phyloP scores from a whole-genome alignment of 148 eudicot genomes.

The Rheum nobile region DNA sequence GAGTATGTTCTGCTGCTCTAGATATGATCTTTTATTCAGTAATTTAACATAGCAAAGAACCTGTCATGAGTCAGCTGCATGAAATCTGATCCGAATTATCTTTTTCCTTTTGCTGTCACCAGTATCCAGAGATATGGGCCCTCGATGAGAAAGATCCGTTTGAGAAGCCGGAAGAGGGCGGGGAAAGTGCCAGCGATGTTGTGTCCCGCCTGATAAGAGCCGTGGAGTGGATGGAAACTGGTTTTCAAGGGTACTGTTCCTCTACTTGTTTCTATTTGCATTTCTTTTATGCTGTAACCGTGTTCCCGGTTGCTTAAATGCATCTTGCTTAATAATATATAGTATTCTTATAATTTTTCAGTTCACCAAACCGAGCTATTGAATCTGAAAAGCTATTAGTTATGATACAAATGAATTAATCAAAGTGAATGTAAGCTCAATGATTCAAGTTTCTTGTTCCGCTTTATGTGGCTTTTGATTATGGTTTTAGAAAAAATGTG shows the following conservation, averaged over 20 bases:
- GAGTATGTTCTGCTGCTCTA: constrained; percentile 28
- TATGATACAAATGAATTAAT: not conserved
- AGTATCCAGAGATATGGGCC: constrained; percentile 91
- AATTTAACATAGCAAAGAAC: not conserved
- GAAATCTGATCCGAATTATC: not conserved
- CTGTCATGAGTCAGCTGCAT: not conserved
- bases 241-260: constrained; percentile 47
- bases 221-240: constrained; percentile 45
- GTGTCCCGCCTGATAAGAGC: constrained; percentile 70
- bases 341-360: no score
- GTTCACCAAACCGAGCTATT: no score
- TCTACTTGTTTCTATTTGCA: not conserved
- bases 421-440: not conserved
- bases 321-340: not conserved
- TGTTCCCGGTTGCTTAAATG: not conserved
- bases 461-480: not conserved
- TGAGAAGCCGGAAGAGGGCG: constrained; percentile 63
- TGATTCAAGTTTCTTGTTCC: not conserved
- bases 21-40: not conserved
- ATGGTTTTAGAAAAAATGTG: no score
- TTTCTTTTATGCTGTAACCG: not conserved
- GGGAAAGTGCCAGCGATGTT: constrained; percentile 94
- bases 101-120: constrained; percentile 6
- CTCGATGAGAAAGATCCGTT: constrained; percentile 78
- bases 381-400: not conserved